phyloP scores from a whole-genome alignment of 176 grass and related monocot genomes.

The Canna indica region DNA sequence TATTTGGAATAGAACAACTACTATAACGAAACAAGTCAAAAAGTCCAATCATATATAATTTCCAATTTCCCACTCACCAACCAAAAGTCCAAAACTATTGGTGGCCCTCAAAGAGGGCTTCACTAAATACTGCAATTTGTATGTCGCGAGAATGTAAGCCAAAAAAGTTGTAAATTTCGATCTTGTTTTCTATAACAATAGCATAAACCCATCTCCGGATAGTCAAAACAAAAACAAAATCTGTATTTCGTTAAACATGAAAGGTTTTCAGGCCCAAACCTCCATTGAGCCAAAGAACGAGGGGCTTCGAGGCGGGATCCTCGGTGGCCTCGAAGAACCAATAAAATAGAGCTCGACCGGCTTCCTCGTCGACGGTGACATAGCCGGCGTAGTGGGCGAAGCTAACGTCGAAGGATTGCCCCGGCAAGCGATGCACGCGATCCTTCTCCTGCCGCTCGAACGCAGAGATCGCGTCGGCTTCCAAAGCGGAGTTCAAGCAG shows the following conservation, averaged over 20 bases:
- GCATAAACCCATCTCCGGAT: not conserved
- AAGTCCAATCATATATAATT: too few species aligned
- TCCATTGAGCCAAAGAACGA: conserved; percentile 94
- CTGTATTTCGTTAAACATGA: not conserved
- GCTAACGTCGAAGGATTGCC: conserved; percentile 62
- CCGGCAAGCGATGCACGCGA: conserved; percentile 46
- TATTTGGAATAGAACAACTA: not conserved
- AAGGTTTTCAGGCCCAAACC: conserved; percentile 17
- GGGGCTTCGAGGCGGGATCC: conserved; percentile 67
- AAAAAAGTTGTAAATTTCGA: not conserved
- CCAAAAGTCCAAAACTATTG: too few species aligned
- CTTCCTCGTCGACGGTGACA: conserved; percentile 59
- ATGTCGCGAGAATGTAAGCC: not conserved
- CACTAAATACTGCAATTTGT: too few species aligned
- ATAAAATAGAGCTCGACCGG: conserved; percentile 80
- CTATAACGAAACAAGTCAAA: not conserved
- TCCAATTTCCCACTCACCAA: too few species aligned
- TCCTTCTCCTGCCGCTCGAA: conserved; percentile 47
- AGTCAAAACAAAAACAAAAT: not conserved
- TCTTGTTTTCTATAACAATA: not conserved
- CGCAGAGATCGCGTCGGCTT: not conserved
- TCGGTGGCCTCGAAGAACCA: conserved; percentile 89
- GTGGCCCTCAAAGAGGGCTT: too few species aligned
- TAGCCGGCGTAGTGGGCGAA: conserved; percentile 91
- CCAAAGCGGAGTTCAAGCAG: not conserved